Evolutionary conservation across 208 protist genomes (phyloP), one percentile per base, ranked within the genome.

Genomic region (Wallacemonas sp.): DNA sequence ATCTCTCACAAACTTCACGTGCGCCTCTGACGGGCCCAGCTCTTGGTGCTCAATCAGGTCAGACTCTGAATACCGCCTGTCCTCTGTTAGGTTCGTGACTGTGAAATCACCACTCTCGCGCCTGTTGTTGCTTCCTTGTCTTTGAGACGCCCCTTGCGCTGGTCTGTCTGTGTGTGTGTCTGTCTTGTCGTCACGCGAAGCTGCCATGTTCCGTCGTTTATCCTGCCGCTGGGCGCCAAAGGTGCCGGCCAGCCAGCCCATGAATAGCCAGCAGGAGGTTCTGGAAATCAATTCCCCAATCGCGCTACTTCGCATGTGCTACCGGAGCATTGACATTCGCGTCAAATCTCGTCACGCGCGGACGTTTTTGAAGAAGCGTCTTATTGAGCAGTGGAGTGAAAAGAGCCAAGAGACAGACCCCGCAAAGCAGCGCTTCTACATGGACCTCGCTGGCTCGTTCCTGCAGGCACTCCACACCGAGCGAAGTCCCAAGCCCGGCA

Each of bases 271-370:
- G 68, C 85, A 93, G 68, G 67, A 85, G 41, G 83, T 94, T 17
- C 72, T 96, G 9, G 75, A 93, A 21, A 94, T 96, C 66, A 68
- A 66, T 42, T 94, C 90, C 1, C 77, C 90, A 11, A 73, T 84
- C 42, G 84, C 83, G 15, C 65, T 96, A 11, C 80, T 96, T n/a
- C 82, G 90, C 19, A 96, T 96, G 90, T 94, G 87, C 75, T 94
- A 94, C 74, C 84, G 87, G n/a, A 91, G 84, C 55, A 94, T 96
- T 51, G 90, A 96, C 77, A 94, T 96, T 41, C 73, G 64, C 21
- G 87, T 96, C 31, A 91, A 94, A 62, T 94, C 87, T 15, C 78
- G 90, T 62, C 87, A 94, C 71, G 90, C 86, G 4, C 84, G 90
- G 51, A 80, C 70, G 38, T 96, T 94, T 73, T 67, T 96, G 21